Percentiles rank a stretch among this genome's conserved stretches.
These are phyloP conservation scores for Strigomonas oncopelti DNA, from an alignment of 208 protist species.

Conservation along the genomic window DNA sequence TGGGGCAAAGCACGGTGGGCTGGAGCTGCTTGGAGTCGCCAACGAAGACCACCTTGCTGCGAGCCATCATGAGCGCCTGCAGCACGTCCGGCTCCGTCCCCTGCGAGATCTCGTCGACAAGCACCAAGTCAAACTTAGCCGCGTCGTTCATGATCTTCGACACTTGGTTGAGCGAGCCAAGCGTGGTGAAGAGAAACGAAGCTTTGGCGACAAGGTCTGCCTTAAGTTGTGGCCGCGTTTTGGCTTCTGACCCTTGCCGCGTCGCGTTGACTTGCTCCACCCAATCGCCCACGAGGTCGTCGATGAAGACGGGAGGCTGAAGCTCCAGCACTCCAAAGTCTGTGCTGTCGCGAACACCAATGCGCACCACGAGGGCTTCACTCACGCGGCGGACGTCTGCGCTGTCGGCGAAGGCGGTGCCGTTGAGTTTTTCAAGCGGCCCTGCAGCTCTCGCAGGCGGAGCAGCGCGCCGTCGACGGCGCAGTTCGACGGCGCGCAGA, in stretches of 20 bases:
- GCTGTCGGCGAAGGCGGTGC: not conserved
- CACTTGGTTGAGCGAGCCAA: slow-evolving; percentile 78
- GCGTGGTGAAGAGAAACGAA: slow-evolving; percentile 61
- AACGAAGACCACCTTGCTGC: slow-evolving; percentile 63
- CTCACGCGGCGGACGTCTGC: not conserved
- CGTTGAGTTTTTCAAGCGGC: slow-evolving; percentile 1
- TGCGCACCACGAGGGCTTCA: slow-evolving; percentile 27
- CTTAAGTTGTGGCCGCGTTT: not conserved
- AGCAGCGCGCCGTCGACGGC: slow-evolving; percentile 82
- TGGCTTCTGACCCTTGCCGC: slow-evolving; percentile 7
- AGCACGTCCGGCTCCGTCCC: slow-evolving; percentile 83
- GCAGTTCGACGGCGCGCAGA: slow-evolving; percentile 86
- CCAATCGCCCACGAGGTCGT: slow-evolving; percentile 37
- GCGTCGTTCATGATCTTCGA: slow-evolving; percentile 27
- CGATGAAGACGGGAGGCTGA: slow-evolving; percentile 54
- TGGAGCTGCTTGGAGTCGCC: slow-evolving; percentile 90
- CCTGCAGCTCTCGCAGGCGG: slow-evolving; percentile 43
- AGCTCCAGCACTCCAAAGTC: slow-evolving; percentile 49
- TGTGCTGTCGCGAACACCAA: slow-evolving; percentile 66
- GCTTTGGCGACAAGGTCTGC: slow-evolving; percentile 37
- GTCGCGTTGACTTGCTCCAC: not conserved
- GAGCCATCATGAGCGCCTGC: slow-evolving; percentile 60
- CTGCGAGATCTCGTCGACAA: slow-evolving; percentile 92
- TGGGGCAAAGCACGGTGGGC: slow-evolving; percentile 74
- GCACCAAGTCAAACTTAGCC: slow-evolving; percentile 68